Percentiles rank a stretch among this genome's conserved stretches.
Conservation (phyloP, 1,139 yeast genomes). For the Tardiomyces depauwii region DNA sequence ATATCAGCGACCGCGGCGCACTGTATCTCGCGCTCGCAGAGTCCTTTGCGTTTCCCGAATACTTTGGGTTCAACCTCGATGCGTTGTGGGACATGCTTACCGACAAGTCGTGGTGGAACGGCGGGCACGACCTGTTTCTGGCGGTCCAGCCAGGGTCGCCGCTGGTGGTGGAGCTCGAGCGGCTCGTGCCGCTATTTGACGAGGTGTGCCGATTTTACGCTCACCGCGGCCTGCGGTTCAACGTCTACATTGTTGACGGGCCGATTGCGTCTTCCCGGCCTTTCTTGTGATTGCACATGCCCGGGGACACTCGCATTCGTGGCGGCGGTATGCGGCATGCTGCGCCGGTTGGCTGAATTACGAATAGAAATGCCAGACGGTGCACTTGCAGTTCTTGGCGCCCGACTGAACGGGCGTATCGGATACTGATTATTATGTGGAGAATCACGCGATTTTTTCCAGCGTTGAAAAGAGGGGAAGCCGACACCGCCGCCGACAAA, state of each 20-base stretch:
- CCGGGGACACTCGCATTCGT: too few species aligned
- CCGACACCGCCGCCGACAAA: too few species aligned
- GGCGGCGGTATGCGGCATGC: too few species aligned
- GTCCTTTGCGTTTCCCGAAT: conserved; percentile 1
- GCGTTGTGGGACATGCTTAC: not conserved
- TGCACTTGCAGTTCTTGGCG: too few species aligned
- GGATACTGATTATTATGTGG: too few species aligned
- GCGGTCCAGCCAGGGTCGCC: not conserved
- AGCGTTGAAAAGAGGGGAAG: too few species aligned
- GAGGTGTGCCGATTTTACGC: not conserved
- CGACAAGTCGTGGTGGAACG: not conserved
- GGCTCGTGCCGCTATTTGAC: not conserved
- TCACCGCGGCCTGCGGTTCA: not conserved
- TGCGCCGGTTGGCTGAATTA: too few species aligned
- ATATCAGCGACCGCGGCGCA: not conserved
- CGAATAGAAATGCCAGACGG: too few species aligned
- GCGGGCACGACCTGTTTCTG: not conserved
- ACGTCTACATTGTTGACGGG: not conserved
- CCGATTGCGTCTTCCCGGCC: not conserved
- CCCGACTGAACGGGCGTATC: too few species aligned
- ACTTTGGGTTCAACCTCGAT: conserved; percentile 2
- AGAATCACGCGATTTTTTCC: too few species aligned
- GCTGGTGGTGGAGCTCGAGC: not conserved
- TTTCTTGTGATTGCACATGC: not conserved
- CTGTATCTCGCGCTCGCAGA: conserved; percentile 1